Base-by-base conservation (phyloP, 257 asterid species). In the Solanum stenotomum region DNA sequence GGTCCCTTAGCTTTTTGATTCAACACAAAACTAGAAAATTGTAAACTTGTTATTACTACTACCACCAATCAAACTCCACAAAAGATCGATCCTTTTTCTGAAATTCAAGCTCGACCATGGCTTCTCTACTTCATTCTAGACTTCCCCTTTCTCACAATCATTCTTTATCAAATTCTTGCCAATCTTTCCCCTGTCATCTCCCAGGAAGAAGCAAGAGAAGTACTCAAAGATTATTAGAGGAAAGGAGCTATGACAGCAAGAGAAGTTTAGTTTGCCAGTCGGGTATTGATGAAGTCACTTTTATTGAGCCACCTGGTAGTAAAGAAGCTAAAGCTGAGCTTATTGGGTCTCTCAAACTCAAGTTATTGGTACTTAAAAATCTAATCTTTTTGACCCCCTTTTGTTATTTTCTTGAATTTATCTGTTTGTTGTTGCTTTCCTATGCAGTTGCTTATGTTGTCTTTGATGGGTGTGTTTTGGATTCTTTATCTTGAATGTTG, bases 341-440 rank as follows among this genome's bases (percentile, higher is more conserved):
- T 81, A 83, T 90, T 81, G 94, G 90, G 68, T 84, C 90, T 56
- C 92, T 93, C 22, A 96, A 96, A 94, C 88, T 95, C 88, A 96
- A 95, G 63, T 86, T 95, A 70, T 89, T 96, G 98, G 98, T 96
- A 87, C 18, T 40, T 25, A 42, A 9, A 70, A 18, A 2, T 52
- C 63, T 18, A 5, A 52, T 52, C 63, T 52, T 52, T 18, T 52
- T 52, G n/a, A 46, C 56, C 7, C 6, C 56, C 20, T 46, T 4
- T 13, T 49, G 37, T 56, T 33, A 18, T 59, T 83, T 49, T 52
- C 15, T 31, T 40, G 83, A 38, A 37, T 37, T 37, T 1, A 38
- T 76, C 34, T 38, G 25, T 38, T 77, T 23, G 20, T 38, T 38
- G 2, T 38, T 12, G 4, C 59, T 13, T 77, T 13, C 23, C 31